phyloP scores from a whole-genome alignment of 176 grass and related monocot species.

The Oropetium thomaeum region DNA sequence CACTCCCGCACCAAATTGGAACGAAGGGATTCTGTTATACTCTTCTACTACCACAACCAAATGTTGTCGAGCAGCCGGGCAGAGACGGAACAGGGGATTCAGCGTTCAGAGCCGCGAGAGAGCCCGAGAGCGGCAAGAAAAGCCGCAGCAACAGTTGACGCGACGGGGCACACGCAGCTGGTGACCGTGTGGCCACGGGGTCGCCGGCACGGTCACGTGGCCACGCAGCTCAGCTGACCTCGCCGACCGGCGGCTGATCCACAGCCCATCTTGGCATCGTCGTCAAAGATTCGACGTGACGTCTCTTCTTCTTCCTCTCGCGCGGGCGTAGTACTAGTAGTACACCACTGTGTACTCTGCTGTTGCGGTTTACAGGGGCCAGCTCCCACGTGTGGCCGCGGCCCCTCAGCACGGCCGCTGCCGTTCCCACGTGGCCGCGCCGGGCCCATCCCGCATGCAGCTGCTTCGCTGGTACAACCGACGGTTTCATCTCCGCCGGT shows the following conservation, averaged over 20 bases:
- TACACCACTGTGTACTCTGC: too few species aligned
- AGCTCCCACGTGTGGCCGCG: conserved; percentile 8
- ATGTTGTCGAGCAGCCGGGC: background rate
- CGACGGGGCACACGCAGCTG: conserved; percentile 3
- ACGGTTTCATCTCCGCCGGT: background rate
- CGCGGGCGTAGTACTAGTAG: background rate
- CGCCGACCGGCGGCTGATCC: background rate
- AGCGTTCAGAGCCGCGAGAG: background rate
- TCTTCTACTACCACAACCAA: background rate
- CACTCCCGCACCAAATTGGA: too few species aligned
- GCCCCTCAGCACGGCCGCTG: background rate
- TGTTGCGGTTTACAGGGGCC: background rate
- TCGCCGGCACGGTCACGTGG: conserved; percentile 43
- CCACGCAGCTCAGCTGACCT: background rate
- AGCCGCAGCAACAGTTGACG: background rate
- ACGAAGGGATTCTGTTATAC: too few species aligned
- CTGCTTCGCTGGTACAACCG: background rate
- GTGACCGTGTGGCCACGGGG: background rate
- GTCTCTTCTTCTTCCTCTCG: background rate
- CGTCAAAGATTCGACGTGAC: conserved; percentile 36
- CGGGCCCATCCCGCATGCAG: background rate
- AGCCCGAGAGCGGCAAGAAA: background rate
- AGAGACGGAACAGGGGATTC: background rate
- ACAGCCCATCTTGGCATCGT: conserved; percentile 26
- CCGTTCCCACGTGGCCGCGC: background rate